Conservation (phyloP, 345 rosid genomes). For the Corymbia maculata region DNA sequence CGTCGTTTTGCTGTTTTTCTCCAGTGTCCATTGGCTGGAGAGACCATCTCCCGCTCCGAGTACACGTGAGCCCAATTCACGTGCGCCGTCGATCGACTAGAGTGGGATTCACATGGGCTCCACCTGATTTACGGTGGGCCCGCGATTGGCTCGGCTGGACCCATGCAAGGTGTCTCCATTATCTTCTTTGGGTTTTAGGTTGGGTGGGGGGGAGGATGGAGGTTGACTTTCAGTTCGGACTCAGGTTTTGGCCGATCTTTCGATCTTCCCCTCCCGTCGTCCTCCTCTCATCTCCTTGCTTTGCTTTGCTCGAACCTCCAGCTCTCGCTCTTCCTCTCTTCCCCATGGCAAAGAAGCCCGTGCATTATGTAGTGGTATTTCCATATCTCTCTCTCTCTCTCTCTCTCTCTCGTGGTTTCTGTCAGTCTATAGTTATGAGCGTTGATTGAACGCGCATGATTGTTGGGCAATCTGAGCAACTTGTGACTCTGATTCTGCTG, state of each 20-base stretch:
- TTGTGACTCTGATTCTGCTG: neutral
- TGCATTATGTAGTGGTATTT: slow-evolving; percentile 32
- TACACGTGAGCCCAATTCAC: neutral
- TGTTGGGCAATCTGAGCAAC: too few relatives aligned
- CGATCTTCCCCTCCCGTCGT: neutral
- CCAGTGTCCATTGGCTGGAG: neutral
- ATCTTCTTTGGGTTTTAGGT: too few relatives aligned
- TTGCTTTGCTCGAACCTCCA: neutral
- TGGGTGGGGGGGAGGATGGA: neutral
- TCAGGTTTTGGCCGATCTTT: neutral
- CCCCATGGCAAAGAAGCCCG: slow-evolving; percentile 20
- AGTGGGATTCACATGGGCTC: neutral
- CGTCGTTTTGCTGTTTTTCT: neutral
- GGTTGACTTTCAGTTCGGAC: neutral
- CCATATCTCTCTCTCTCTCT: neutral
- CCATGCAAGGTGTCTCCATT: neutral
- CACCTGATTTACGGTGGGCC: neutral
- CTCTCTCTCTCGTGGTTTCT: neutral
- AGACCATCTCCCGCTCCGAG: neutral
- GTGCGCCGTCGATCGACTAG: neutral
- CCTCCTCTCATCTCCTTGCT: neutral
- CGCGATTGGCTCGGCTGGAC: neutral
- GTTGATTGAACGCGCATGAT: neutral
- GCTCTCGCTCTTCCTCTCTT: neutral
- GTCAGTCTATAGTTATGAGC: neutral